Conservation (phyloP, 2,329 filamentous ascomycete genomes). For the Pseudocercospora ulei region DNA sequence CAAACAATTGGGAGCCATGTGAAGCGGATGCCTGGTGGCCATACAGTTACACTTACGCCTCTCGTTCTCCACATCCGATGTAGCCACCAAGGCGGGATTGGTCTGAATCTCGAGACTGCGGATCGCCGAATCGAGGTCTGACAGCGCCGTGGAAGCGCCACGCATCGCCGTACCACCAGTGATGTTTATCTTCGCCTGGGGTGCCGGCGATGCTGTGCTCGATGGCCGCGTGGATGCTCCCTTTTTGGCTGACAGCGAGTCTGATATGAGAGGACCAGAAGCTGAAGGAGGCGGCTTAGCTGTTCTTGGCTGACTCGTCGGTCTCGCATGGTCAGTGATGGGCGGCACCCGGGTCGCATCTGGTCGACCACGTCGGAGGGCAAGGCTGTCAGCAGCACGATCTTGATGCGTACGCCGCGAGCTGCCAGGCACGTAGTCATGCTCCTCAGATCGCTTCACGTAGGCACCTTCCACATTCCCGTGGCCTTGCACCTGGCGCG, state of each 20-base stretch:
- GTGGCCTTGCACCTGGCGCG: slow-evolving; percentile 47
- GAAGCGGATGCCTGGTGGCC: slow-evolving; percentile 73
- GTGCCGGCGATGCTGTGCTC: slow-evolving; percentile 44
- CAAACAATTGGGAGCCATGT: slow-evolving; percentile 86
- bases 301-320: slow-evolving; percentile 36
- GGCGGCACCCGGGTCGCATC: slow-evolving; percentile 41
- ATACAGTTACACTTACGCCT: slow-evolving; percentile 76
- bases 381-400: slow-evolving; percentile 39
- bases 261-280: slow-evolving; percentile 71
- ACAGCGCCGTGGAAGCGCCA: slow-evolving; percentile 63
- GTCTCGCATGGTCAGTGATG: slow-evolving; percentile 40
- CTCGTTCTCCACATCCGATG: slow-evolving; percentile 44
- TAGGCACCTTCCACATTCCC: slow-evolving; percentile 61
- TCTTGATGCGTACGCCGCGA: slow-evolving; percentile 36
- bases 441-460: slow-evolving; percentile 60
- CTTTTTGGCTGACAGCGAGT: slow-evolving; percentile 47
- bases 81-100: slow-evolving; percentile 56
- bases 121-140: slow-evolving; percentile 66
- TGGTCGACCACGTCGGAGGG: slow-evolving; percentile 44
- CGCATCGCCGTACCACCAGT: slow-evolving; percentile 73
- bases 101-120: slow-evolving; percentile 82
- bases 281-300: slow-evolving; percentile 55
- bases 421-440: slow-evolving; percentile 58
- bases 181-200: slow-evolving; percentile 59
- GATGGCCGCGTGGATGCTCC: slow-evolving; percentile 32